phyloP scores from a whole-genome alignment of 495 filamentous ascomycete genomes.

The Penicillium desertorum region DNA sequence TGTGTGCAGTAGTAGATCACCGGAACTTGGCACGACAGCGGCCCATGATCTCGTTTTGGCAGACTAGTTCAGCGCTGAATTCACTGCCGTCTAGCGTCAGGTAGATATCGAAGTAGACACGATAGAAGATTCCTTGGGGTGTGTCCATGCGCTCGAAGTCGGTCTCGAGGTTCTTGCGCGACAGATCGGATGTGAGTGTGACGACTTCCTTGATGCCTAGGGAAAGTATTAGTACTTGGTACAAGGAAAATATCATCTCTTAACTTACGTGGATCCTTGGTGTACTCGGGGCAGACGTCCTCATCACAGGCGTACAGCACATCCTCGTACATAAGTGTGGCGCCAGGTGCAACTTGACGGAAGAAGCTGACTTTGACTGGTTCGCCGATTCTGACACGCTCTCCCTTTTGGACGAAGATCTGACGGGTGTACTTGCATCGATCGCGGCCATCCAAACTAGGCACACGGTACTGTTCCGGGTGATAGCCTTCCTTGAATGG shows the following conservation, averaged over 20 bases:
- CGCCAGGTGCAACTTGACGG: conserved; percentile 94
- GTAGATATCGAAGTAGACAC: conserved; percentile 78
- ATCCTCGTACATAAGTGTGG: conserved; percentile 99
- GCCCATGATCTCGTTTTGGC: conserved; percentile 98
- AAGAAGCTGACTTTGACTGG: conserved; percentile 99
- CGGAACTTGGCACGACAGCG: conserved; percentile 86
- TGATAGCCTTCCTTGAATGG: conserved; percentile 99
- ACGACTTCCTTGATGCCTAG: conserved; percentile 99
- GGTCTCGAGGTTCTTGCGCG: conserved; percentile 96
- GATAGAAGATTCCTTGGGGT: conserved; percentile 96
- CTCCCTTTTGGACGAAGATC: conserved; percentile 98
- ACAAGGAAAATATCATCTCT: not conserved
- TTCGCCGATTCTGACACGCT: conserved; percentile 97
- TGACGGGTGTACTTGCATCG: conserved; percentile 98
- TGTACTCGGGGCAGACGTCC: conserved; percentile 97
- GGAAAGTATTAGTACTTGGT: conserved; percentile 7
- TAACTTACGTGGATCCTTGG: conserved; percentile 95
- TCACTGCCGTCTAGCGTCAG: conserved; percentile 95
- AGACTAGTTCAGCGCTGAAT: conserved; percentile 97
- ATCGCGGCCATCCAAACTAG: conserved; percentile 93
- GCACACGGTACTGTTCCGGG: conserved; percentile 95
- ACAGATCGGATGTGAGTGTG: conserved; percentile 93
- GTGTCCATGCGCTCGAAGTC: conserved; percentile 99
- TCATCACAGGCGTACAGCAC: conserved; percentile 98
- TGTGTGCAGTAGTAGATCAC: conserved; percentile 25